Conservation (phyloP, 2,329 filamentous ascomycete genomes). For the Aureobasidium mangrovei region DNA sequence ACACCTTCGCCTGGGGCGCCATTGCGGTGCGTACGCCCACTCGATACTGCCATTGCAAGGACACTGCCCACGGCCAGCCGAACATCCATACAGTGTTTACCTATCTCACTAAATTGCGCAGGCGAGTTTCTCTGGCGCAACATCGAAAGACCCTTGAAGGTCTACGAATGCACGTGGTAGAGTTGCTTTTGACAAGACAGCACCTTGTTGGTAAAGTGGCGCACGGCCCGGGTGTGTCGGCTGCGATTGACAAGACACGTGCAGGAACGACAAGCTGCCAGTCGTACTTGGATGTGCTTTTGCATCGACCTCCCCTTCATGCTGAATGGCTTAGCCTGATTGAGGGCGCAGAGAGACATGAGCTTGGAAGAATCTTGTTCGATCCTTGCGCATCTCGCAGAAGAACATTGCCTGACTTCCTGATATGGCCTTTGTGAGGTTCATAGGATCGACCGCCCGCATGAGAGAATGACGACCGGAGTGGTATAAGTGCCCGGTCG, state of each 20-base stretch:
- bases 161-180: too few species aligned
- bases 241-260: not conserved
- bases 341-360: not conserved
- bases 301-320: not conserved
- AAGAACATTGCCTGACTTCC: not conserved
- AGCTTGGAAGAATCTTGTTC: not conserved
- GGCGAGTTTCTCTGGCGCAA: too few species aligned
- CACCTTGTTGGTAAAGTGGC: not conserved
- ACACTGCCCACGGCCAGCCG: too few species aligned
- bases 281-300: not conserved
- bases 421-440: not conserved
- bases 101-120: too few species aligned
- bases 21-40: too few species aligned
- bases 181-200: not conserved
- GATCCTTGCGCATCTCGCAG: not conserved
- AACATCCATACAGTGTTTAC: too few species aligned
- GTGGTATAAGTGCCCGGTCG: not conserved
- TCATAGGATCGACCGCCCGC: not conserved
- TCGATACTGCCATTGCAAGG: too few species aligned
- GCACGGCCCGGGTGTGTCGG: not conserved
- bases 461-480: not conserved
- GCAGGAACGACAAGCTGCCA: slow-evolving; percentile 5
- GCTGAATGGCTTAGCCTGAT: slow-evolving; percentile 1
- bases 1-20: too few species aligned
- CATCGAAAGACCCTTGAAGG: too few species aligned